Evolutionary conservation across 2,329 filamentous ascomycete genomes (phyloP), one percentile per base, ranked within the genome.

Genomic region (Mycosphaerella arachidis): DNA sequence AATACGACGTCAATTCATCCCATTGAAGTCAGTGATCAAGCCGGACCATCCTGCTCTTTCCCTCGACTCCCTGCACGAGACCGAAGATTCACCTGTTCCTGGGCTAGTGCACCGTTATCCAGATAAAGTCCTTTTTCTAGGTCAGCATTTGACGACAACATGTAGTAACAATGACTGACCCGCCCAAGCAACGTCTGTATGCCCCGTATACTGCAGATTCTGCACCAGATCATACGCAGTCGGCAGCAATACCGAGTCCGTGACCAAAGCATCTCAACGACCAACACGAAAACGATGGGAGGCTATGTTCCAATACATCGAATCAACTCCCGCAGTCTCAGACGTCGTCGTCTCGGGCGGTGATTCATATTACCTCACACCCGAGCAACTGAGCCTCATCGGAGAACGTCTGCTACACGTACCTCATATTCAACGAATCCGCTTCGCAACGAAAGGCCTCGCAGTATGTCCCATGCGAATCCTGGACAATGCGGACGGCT

Each of bases 331-430:
- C 1, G 70, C 65, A 1, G 72, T 87, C 6, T 76, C 80, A 35
- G 85, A 87, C 66, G 81, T 87, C 37, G 84, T 87, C 0, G 77
- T 87, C 8, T 87, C 85, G 0, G 85, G 85, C 0, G 85, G 85
- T 9, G 85, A 88, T 70, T 77, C 82, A 0, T 88, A 82, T 69
- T 84, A 83, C 57, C 76, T 87, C 2, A 71, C 76, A 18, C 79
- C 82, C 0, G 74, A 83, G 1, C 76, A 85, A 24, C 74, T 87
- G 4, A 72, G 71, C 6, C 70, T 75, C 55, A 84, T 87, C 57
- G 84, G 84, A 10, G 75, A 83, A 46, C 77, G 79, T 4, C 77
- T 87, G 1, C 78, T 87, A 5, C 71, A 67, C 1, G 85, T 86
- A 63, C 78, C 80, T 5, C 82, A 87, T 67, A 80, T 87, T 60